Evolutionary conservation across 495 filamentous ascomycete genomes (phyloP), one percentile per base, ranked within the genome.

Genomic region (Penicillium silybi): DNA sequence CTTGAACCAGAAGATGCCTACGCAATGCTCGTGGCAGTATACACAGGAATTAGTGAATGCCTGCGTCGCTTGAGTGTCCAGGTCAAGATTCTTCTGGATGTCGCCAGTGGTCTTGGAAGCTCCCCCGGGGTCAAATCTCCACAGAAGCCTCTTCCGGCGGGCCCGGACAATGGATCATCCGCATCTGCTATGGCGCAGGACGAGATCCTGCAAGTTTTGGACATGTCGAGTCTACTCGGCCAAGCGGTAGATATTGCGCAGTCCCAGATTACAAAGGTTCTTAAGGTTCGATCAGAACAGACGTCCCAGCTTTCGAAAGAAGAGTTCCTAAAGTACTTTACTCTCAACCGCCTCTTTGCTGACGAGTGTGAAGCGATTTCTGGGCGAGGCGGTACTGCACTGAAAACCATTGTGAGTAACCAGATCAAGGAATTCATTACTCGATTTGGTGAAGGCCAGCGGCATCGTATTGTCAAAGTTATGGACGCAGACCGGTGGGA

Each of bases 331-430:
- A 84, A 90, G 45, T 97, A 97, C 63, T 96, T 97, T 63, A 91
- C 83, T 7, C 81, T 99, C 17, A 97, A 97, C 57, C 82, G 92
- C 22, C 82, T 96, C 19, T 99, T 97, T 61, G 89, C 90, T 7
- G 95, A 96, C 58, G 93, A 99, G 64, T 99, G 93, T 59, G 93
- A 99, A 67, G 89, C 93, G 3, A 89, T 97, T 15, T 96, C 90
- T 13, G 93, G 93, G 3, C 82, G 93, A 47, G 85, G 89, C 46
- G 92, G 92, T 2, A 86, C 84, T 6, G 79, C 85, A 1, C 75
- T 98, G 23, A 96, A 96, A 65, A 92, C 82, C 3, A 79, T 95
- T 2, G 89, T 98, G 34, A 92, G 95, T 55, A 84, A 82, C 44
- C 93, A 98, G 52, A 97, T 98, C 61, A 85, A 83, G 41, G 90